phyloP scores from a whole-genome alignment of 108 stramenopile genomes.

The Nitzschia palea region DNA sequence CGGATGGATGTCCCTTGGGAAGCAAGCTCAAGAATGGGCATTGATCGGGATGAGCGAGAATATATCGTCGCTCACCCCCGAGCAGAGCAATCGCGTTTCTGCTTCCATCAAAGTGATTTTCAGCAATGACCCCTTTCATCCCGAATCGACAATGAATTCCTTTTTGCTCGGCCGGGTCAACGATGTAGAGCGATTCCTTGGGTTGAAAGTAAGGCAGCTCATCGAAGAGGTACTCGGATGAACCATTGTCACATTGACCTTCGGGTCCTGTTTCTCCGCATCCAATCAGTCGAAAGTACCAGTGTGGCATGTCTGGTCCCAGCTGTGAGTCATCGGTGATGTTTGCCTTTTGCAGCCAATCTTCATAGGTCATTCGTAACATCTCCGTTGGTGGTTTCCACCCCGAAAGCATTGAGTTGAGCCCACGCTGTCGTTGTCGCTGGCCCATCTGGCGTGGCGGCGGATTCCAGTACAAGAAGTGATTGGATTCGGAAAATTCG shows the following conservation, averaged over 20 bases:
- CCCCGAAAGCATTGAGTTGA: constrained; percentile 17
- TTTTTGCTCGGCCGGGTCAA: constrained; percentile 45
- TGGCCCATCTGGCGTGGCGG: constrained; percentile 15
- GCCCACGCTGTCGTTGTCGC: not conserved
- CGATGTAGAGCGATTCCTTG: constrained; percentile 53
- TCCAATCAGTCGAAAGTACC: constrained; percentile 88
- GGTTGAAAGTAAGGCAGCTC: constrained; percentile 65
- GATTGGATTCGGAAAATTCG: constrained; percentile 83
- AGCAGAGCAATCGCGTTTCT: constrained; percentile 86
- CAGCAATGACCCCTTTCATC: constrained; percentile 88
- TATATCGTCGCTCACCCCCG: constrained; percentile 84
- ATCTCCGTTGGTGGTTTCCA: constrained; percentile 83
- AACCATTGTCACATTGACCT: constrained; percentile 42
- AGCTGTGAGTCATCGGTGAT: too few species aligned
- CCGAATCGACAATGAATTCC: constrained; percentile 93
- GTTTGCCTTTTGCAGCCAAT: constrained; percentile 86
- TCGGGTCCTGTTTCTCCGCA: constrained; percentile 53
- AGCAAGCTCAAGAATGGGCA: constrained; percentile 78
- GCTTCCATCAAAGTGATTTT: constrained; percentile 86
- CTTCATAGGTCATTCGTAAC: constrained; percentile 72
- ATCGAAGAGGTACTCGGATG: constrained; percentile 52
- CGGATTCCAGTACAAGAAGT: constrained; percentile 95
- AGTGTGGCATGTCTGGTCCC: constrained; percentile 81
- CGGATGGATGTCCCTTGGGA: constrained; percentile 87
- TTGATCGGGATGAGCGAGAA: constrained; percentile 87